Evolutionary conservation across 2,329 filamentous ascomycete species (phyloP).

Genomic region (Fusarium stilboides): DNA sequence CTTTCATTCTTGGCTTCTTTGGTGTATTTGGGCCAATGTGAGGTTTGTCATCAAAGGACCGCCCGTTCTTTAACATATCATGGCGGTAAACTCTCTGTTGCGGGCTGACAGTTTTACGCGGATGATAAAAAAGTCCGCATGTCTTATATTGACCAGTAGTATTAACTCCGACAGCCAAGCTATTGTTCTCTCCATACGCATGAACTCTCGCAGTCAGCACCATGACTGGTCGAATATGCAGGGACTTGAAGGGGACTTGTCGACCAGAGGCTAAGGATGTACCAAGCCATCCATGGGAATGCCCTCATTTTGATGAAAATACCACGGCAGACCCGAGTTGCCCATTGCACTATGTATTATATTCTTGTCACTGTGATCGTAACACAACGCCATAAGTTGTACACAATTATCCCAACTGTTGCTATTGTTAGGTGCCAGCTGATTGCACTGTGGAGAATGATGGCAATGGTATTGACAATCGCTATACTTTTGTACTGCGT

Average conservation of each 20-base stretch:
- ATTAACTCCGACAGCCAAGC: no score
- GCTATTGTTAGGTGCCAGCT: conserved; percentile 6
- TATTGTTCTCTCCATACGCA: no score
- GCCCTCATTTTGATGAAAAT: conserved; percentile 18
- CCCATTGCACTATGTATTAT: not conserved
- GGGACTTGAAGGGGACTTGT: not conserved
- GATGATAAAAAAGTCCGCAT: no score
- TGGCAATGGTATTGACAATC: not conserved
- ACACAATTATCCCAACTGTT: not conserved
- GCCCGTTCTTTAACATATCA: no score
- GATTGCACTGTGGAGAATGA: not conserved
- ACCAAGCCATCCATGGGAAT: conserved; percentile 23
- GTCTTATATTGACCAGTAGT: no score
- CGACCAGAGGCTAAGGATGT: not conserved
- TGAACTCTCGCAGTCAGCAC: no score
- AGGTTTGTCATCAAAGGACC: no score
- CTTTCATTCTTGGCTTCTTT: conserved; percentile 2
- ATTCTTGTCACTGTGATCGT: not conserved
- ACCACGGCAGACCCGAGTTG: not conserved
- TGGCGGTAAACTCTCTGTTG: no score
- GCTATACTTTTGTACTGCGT: not conserved
- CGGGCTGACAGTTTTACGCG: no score
- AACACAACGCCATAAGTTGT: not conserved
- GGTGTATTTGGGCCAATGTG: not conserved
- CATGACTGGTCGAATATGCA: not conserved